Conservation (phyloP, 2,329 filamentous ascomycete species). For the Calonectria fujianensis region DNA sequence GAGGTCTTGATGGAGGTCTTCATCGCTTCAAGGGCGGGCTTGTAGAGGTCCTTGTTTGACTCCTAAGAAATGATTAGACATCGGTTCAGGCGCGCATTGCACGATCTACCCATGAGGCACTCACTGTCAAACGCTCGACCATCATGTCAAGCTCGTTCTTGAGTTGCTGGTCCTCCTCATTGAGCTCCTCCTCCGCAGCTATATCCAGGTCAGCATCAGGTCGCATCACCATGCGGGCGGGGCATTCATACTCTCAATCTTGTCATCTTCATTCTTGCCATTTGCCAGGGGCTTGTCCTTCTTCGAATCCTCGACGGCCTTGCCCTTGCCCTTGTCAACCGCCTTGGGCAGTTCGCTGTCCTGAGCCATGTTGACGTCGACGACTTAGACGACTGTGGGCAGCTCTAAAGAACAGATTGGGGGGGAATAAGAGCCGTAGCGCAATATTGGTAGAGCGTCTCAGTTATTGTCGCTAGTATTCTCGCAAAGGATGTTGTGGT, state of each 20-base stretch:
- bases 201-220: conserved; percentile 49
- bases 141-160: conserved; percentile 99
- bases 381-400: conserved; percentile 52
- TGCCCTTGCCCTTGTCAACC: conserved; percentile 97
- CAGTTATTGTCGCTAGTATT: conserved; percentile 38
- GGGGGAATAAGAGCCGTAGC: conserved; percentile 35
- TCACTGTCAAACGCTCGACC: conserved; percentile 92
- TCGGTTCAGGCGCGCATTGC: conserved; percentile 4
- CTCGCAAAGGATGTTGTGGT: conserved; percentile 41
- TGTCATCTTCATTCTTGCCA: conserved; percentile 86
- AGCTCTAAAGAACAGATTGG: conserved; percentile 51
- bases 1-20: conserved; percentile 99
- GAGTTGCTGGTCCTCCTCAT: conserved; percentile 97
- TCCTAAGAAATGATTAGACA: conserved; percentile 74
- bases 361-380: conserved; percentile 85
- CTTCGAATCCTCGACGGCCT: conserved; percentile 83
- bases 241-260: conserved; percentile 67
- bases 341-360: conserved; percentile 90
- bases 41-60: conserved; percentile 90
- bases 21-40: conserved; percentile 94
- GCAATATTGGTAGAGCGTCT: conserved; percentile 31
- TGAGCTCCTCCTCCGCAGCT: conserved; percentile 86
- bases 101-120: conserved; percentile 42
- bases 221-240: conserved; percentile 38
- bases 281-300: conserved; percentile 82